Base-by-base conservation (phyloP, 345 rosid species). In the Melaleuca alternifolia region DNA sequence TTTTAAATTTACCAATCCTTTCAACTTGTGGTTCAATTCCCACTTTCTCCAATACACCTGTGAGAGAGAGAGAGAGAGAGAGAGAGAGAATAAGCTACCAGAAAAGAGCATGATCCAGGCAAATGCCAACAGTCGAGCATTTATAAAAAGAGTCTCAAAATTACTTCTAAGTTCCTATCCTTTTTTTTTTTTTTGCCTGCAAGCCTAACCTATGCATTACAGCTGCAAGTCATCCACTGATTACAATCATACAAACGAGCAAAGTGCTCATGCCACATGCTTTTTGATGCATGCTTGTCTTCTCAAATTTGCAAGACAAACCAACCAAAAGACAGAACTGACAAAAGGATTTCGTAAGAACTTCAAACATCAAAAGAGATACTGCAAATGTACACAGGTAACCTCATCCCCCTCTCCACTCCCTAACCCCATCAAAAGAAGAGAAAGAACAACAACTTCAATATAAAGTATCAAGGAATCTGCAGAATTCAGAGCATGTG, bases 1-100 rank as follows among this genome's bases (percentile, higher is more conserved):
- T 96, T 92, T 96, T 97, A 89, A 95, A 97, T 90, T 97, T 97
- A 56, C 99, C 99, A 88, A 97, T 94, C 89, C 98, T 92, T 92
- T 96, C 92, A 48, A 97, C 95, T 90, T 96, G 96, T 54, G 98
- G 98, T 89, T 96, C 94, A 88, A 96, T 89, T 85, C 99, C 99
- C 84, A 96, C 92, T 76, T 96, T 96, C 91, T 97, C 99, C 89
- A 97, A 86, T 81, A 94, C 93, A 90, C 99, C 99, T 97, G 91
- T 59, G 88, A 88, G 87, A 76, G 5, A 54, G 50, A 57, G 44
- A 23, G 77, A 23, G 21, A 44, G 79, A 53, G 51, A 65, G 65
- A 37, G 82, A 82, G 59, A 48, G 76, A 28, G 41, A 62, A 18
- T 33, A 33, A 71, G 48, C 79, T 33, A 16, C 79, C 79, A 33